These are phyloP conservation scores for Ustilago nuda DNA, from an alignment of 1,284 basidiomycete species.

Conservation along the genomic window DNA sequence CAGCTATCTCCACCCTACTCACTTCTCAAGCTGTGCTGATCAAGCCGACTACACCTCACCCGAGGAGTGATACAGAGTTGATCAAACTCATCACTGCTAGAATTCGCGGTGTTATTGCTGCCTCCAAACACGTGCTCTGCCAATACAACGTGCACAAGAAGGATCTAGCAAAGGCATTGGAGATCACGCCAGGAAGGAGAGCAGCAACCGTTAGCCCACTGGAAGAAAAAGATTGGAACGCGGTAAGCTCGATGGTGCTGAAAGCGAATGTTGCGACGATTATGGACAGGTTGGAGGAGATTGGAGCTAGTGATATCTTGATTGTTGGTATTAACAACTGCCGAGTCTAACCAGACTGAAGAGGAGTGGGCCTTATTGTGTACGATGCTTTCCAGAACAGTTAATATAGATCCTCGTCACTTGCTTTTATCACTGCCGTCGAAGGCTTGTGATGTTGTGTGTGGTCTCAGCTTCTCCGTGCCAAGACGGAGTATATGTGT, in stretches of 20 bases:
- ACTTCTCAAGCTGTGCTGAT: constrained; percentile 93
- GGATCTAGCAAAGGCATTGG: constrained; percentile 76
- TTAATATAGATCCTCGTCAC: neutral
- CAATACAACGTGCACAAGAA: constrained; percentile 87
- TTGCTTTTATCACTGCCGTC: neutral
- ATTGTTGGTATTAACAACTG: constrained; percentile 93
- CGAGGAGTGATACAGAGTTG: constrained; percentile 75
- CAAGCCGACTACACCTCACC: constrained; percentile 79
- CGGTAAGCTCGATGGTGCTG: constrained; percentile 91
- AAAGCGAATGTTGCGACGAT: constrained; percentile 82
- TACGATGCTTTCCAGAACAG: neutral
- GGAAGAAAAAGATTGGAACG: constrained; percentile 85
- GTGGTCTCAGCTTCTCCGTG: neutral
- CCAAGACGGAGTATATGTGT: neutral
- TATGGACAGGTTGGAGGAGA: constrained; percentile 88
- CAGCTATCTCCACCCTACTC: constrained; percentile 84
- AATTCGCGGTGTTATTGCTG: constrained; percentile 92
- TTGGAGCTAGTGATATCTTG: constrained; percentile 90
- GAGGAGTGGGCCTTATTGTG: neutral
- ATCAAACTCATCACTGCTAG: constrained; percentile 86
- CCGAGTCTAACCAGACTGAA: constrained; percentile 76
- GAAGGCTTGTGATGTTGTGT: neutral
- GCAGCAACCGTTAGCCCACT: constrained; percentile 90
- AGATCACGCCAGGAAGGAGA: constrained; percentile 86
- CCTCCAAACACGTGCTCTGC: constrained; percentile 86